Evolutionary conservation across 768 basidiomycete species (phyloP).

Genomic region (Trametes cingulata): DNA sequence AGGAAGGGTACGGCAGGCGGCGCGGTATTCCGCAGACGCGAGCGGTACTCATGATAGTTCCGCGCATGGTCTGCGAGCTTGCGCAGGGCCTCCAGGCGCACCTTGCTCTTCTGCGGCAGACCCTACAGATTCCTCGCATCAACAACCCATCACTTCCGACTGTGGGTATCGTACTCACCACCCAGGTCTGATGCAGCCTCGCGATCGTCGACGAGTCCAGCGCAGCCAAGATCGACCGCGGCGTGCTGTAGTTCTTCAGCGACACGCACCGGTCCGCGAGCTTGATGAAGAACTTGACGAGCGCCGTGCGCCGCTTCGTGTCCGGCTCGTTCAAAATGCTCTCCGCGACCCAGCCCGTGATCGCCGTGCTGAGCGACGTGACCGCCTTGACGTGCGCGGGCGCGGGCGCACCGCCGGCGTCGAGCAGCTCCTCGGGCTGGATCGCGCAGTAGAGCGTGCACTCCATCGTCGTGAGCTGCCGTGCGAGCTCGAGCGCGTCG

Average conservation of each 20-base stretch:
- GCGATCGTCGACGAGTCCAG: constrained; percentile 95
- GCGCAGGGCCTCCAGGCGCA: constrained; percentile 76
- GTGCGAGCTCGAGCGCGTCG: constrained; percentile 86
- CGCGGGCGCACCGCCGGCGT: constrained; percentile 63
- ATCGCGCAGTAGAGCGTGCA: constrained; percentile 84
- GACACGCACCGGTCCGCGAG: constrained; percentile 84
- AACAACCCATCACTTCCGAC: background rate
- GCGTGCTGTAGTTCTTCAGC: constrained; percentile 88
- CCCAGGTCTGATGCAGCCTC: constrained; percentile 91
- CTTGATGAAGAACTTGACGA: constrained; percentile 94
- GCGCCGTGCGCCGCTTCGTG: constrained; percentile 72
- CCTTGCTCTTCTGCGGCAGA: constrained; percentile 81
- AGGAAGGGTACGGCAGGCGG: constrained; percentile 96
- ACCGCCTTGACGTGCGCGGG: constrained; percentile 80
- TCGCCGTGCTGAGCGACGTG: constrained; percentile 83
- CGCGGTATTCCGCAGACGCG: constrained; percentile 79
- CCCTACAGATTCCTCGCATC: constrained; percentile 46
- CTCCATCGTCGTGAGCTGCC: constrained; percentile 95
- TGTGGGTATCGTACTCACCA: constrained; percentile 51
- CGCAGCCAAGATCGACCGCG: constrained; percentile 90
- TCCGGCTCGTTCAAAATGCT: constrained; percentile 90
- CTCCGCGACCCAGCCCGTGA: constrained; percentile 97
- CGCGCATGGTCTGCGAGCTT: constrained; percentile 88
- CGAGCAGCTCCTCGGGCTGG: constrained; percentile 84
- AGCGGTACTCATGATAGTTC: constrained; percentile 91